Percentiles rank a stretch among this genome's conserved stretches.
Evolutionary conservation across 495 filamentous ascomycete genomes (phyloP).

Genomic region (Penicillium taxi): DNA sequence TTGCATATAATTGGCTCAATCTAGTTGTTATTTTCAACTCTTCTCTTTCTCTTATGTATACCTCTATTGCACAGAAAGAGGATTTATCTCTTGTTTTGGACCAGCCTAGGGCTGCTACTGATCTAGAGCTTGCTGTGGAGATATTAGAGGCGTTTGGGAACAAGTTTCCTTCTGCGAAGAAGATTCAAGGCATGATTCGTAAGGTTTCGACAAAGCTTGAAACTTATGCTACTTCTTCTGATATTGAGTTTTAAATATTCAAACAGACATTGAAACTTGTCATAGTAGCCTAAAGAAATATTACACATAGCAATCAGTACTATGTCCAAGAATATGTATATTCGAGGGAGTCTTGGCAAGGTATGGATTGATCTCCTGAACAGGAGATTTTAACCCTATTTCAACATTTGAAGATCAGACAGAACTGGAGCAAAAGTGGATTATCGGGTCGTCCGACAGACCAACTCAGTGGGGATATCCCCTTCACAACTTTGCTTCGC

Average conservation of each 20-base stretch:
- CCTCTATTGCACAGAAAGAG: constrained; percentile 25
- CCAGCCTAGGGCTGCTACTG: constrained; percentile 20
- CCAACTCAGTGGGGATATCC: background rate
- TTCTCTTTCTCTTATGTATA: constrained; percentile 31
- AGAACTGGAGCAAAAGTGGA: background rate
- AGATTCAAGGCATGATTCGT: constrained; percentile 27
- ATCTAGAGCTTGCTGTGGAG: constrained; percentile 25
- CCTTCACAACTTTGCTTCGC: background rate
- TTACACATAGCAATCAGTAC: too few relatives aligned
- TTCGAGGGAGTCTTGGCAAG: too few relatives aligned
- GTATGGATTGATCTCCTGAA: too few relatives aligned
- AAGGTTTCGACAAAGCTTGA: constrained; percentile 11
- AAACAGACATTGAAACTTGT: background rate
- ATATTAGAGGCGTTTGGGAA: constrained; percentile 24
- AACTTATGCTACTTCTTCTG: constrained; percentile 5
- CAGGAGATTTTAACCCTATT: too few relatives aligned
- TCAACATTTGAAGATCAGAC: too few relatives aligned
- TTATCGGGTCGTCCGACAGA: background rate
- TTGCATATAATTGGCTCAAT: constrained; percentile 38
- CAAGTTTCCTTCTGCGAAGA: constrained; percentile 29
- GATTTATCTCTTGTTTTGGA: constrained; percentile 14
- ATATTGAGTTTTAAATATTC: constrained; percentile 5
- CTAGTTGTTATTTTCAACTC: constrained; percentile 30
- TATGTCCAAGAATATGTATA: too few relatives aligned
- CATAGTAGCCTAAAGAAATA: too few relatives aligned